Evolutionary conservation across 2,329 filamentous ascomycete species (phyloP).

Genomic region (Aspergillus terreus): DNA sequence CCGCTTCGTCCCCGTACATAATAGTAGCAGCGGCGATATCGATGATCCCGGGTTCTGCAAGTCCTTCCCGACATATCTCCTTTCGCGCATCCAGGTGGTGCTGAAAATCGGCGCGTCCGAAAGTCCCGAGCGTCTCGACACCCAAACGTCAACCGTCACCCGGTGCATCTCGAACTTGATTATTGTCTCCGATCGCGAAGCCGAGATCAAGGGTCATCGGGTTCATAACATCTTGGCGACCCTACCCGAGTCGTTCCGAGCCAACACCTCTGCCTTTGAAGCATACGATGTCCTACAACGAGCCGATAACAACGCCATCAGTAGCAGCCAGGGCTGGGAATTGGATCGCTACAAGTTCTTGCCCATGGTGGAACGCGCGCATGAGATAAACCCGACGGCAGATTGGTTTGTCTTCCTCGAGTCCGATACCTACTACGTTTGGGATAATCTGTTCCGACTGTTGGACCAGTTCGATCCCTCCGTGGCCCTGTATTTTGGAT

Average conservation of each 20-base stretch:
- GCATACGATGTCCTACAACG: slow-evolving; percentile 42
- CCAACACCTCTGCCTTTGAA: slow-evolving; percentile 34
- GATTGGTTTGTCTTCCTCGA: slow-evolving; percentile 57
- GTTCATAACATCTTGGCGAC: slow-evolving; percentile 47
- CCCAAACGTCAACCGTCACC: slow-evolving; percentile 52
- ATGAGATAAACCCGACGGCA: slow-evolving; percentile 44
- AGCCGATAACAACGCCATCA: slow-evolving; percentile 26
- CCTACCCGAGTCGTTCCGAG: slow-evolving; percentile 41
- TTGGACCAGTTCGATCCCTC: slow-evolving; percentile 48
- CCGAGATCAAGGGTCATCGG: slow-evolving; percentile 41
- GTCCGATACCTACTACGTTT: slow-evolving; percentile 51
- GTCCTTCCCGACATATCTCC: slow-evolving; percentile 32
- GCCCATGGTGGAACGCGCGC: slow-evolving; percentile 52
- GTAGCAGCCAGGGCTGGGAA: slow-evolving; percentile 46
- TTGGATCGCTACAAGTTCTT: slow-evolving; percentile 58
- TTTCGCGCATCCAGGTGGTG: slow-evolving; percentile 45
- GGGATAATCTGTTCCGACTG: slow-evolving; percentile 47
- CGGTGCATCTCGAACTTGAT: slow-evolving; percentile 48
- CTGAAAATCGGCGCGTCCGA: slow-evolving; percentile 51
- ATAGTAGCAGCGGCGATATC: neutral
- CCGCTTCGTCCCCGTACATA: slow-evolving; percentile 8
- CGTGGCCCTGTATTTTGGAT: slow-evolving; percentile 48
- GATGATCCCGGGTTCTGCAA: slow-evolving; percentile 13
- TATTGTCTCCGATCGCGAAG: slow-evolving; percentile 52
- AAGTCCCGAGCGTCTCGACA: slow-evolving; percentile 36